Base-by-base conservation (phyloP, 768 basidiomycete species). In the Aureoboletus auriporus region DNA sequence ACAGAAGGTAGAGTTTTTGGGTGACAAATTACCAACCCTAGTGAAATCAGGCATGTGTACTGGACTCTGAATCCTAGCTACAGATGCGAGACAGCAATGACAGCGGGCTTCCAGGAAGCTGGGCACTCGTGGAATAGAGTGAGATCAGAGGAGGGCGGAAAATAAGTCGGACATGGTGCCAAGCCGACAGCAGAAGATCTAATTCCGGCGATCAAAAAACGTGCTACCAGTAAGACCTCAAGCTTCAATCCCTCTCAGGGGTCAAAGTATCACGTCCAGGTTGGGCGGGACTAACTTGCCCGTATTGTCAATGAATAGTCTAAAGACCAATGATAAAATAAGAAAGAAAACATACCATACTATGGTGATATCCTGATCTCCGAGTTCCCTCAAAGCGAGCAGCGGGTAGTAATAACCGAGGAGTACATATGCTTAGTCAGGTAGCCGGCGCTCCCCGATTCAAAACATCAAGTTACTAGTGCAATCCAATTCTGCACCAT, bases 61-160 rank as follows among this genome's bases (percentile, higher is more conserved):
- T 30, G 40, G 31, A 37, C 20, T 27, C 39, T 48, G 39, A 20
- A 30, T 14, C 30, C 46, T 23, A 23, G 20, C 38, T 47, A 39
- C 20, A 35, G 38, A 28, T 23, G n/a, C 31, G 42, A 40, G 38
- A 38, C 35, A 44, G 29, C 40, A 10, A 33, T 28, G 29, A 29
- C 40, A 46, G 16, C 17, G 31, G 29, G 9, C 39, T 34, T 49
- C 42, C 35, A 30, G 45, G 20, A 59, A 56, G 40, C n/a, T 13
- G 11, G 12, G 31, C 36, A 27, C 29, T 41, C 47, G 49, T 51
- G 55, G 39, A 31, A 49, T 53, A 54, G 52, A 56, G 33, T 49
- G 13, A 17, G 39, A 46, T 28, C 10, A 23, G 37, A 8, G 13
- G 38, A 12, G 20, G 28, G 29, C 23, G 20, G 38, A 39, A 41